phyloP scores from a whole-genome alignment of 2,329 filamentous ascomycete genomes.

The Alternaria alternata region DNA sequence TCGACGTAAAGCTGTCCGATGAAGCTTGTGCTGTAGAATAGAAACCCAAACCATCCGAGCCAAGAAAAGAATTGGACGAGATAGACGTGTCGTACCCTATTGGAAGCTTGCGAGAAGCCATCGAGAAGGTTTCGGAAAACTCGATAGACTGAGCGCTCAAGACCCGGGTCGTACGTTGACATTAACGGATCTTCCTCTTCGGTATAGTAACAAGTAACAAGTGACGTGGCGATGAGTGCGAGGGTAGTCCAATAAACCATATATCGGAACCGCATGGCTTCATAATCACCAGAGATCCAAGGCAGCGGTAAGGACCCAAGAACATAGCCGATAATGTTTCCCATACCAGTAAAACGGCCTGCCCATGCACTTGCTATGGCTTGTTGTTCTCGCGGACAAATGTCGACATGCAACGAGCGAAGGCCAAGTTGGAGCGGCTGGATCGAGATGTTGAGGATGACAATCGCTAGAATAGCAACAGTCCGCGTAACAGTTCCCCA shows the following conservation, averaged over 20 bases:
- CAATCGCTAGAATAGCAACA: neutral
- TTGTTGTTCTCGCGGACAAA: constrained; percentile 41
- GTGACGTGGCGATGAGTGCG: constrained; percentile 3
- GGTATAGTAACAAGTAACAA: constrained; percentile 4
- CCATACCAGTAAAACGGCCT: constrained; percentile 35
- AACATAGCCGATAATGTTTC: constrained; percentile 41
- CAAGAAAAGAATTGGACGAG: constrained; percentile 70
- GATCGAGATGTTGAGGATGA: constrained; percentile 10
- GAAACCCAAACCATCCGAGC: constrained; percentile 49
- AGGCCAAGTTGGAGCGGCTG: constrained; percentile 46
- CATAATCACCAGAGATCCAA: constrained; percentile 27
- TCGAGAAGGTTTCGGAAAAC: neutral
- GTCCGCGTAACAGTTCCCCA: neutral
- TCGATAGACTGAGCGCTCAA: neutral
- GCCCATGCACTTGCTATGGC: constrained; percentile 41
- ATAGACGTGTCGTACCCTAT: constrained; percentile 21
- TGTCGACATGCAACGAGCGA: constrained; percentile 46
- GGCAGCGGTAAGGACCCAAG: constrained; percentile 33
- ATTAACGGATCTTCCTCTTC: neutral
- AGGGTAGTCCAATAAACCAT: constrained; percentile 9
- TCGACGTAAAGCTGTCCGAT: constrained; percentile 22
- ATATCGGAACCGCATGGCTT: constrained; percentile 17
- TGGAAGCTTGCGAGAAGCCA: constrained; percentile 10
- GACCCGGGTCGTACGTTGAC: neutral
- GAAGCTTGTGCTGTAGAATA: constrained; percentile 40